Percentiles rank a stretch among this genome's conserved stretches.
phyloP scores from a whole-genome alignment of 2,329 filamentous ascomycete genomes.

The Calonectria naviculata region DNA sequence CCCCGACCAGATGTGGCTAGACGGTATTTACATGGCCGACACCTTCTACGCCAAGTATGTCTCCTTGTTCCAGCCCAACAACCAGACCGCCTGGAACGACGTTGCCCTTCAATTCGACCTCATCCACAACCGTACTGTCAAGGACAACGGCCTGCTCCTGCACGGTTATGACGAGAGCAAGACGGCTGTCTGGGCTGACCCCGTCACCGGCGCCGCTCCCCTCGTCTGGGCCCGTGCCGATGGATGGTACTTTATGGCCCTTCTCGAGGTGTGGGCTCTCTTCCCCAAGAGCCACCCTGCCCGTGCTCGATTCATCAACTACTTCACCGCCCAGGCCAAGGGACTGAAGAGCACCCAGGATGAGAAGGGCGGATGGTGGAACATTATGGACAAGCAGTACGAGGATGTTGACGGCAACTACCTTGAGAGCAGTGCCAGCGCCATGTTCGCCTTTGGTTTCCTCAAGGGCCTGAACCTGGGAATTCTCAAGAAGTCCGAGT shows the following conservation, averaged over 20 bases:
- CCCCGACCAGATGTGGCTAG: constrained; percentile 68
- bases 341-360: constrained; percentile 57
- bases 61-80: constrained; percentile 48
- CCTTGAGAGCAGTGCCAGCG: constrained; percentile 68
- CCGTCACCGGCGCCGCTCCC: constrained; percentile 60
- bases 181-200: constrained; percentile 62
- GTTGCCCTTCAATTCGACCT: constrained; percentile 57
- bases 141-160: constrained; percentile 55
- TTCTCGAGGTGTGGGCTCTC: constrained; percentile 61
- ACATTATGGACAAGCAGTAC: constrained; percentile 64
- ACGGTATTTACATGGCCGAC: constrained; percentile 64
- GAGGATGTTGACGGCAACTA: constrained; percentile 64
- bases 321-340: constrained; percentile 53
- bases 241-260: constrained; percentile 65
- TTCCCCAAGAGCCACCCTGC: constrained; percentile 52
- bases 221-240: constrained; percentile 65
- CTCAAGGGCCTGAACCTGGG: constrained; percentile 53
- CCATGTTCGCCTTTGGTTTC: constrained; percentile 67
- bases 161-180: constrained; percentile 65
- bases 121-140: constrained; percentile 54
- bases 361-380: constrained; percentile 64
- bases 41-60: constrained; percentile 56
- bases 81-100: constrained; percentile 56
- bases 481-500: constrained; percentile 37
- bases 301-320: constrained; percentile 48